phyloP scores from a whole-genome alignment of 257 asterid species.

The Catharanthus roseus region DNA sequence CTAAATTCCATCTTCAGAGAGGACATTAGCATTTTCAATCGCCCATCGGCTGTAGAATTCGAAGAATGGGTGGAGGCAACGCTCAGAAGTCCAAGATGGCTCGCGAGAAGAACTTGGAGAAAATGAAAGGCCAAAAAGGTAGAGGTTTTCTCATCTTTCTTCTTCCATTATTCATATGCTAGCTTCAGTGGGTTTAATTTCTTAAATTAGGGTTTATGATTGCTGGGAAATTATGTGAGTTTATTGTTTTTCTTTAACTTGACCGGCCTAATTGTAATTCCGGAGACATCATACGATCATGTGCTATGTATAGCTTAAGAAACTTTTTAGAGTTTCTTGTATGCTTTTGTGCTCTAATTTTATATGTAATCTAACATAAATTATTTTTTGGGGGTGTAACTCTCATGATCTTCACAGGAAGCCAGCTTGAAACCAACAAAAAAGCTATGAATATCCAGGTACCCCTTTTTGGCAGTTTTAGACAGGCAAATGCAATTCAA shows the following conservation, averaged over 20 bases:
- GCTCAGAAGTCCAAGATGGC: slow-evolving; percentile 82
- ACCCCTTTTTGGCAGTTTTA: not conserved
- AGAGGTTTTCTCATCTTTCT: slow-evolving; percentile 31
- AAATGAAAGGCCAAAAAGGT: slow-evolving; percentile 62
- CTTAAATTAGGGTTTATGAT: slow-evolving; percentile 15
- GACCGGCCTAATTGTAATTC: not conserved
- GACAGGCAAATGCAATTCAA: too few relatives aligned
- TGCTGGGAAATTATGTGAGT: slow-evolving; percentile 5
- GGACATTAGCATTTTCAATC: too few relatives aligned
- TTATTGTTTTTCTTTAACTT: not conserved
- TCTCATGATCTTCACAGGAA: slow-evolving; percentile 43
- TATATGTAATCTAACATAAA: too few relatives aligned
- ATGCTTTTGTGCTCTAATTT: not conserved
- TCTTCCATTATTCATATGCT: too few relatives aligned
- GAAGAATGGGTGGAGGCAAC: slow-evolving; percentile 77
- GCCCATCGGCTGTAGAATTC: not conserved
- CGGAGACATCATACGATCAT: not conserved
- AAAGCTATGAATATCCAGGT: slow-evolving; percentile 88
- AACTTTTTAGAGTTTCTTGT: not conserved
- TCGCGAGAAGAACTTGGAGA: slow-evolving; percentile 79
- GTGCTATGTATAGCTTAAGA: not conserved
- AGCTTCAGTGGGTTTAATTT: too few relatives aligned
- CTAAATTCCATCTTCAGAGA: not conserved
- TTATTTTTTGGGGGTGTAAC: too few relatives aligned
- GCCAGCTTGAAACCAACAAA: slow-evolving; percentile 83